Percentiles rank a stretch among this genome's conserved stretches.
Conservation (phyloP, 1,284 basidiomycete genomes). For the Amanita bisporigera region DNA sequence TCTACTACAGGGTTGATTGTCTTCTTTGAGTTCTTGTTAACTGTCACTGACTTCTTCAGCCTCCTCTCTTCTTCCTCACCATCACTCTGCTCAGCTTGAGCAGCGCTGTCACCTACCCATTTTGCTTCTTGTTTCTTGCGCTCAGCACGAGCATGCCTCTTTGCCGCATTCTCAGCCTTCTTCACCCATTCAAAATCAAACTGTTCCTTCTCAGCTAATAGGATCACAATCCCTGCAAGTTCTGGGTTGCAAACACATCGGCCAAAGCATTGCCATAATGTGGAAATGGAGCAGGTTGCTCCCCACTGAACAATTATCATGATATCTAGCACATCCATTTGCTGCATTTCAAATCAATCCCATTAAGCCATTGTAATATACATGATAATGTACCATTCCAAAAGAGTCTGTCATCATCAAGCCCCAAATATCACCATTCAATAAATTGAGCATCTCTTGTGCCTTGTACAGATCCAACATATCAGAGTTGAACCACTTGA, state of each 20-base stretch:
- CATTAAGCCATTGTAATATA: no score
- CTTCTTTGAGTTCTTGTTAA: no score
- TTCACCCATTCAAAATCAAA: conserved; percentile 9
- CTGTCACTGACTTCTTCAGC: no score
- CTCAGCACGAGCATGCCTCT: no score
- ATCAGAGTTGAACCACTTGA: conserved; percentile 32
- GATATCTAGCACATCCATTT: conserved; percentile 15
- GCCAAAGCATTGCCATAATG: conserved; percentile 15
- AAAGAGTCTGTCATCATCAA: conserved; percentile 12
- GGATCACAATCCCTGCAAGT: not conserved
- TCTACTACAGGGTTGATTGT: no score
- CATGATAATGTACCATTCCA: conserved; percentile 24
- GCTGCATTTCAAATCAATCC: conserved; percentile 10
- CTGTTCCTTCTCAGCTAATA: not conserved
- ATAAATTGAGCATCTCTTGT: conserved; percentile 17
- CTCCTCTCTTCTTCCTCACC: no score
- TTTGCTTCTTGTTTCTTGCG: no score
- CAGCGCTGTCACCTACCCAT: no score
- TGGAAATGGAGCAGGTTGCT: conserved; percentile 9
- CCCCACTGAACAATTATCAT: conserved; percentile 14
- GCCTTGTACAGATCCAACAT: conserved; percentile 28
- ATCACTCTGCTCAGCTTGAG: no score
- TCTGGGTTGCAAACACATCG: not conserved
- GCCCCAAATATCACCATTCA: conserved; percentile 20
- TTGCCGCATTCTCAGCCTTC: no score